phyloP scores from a whole-genome alignment of 192 early-diverging fungal genomes.

The Coemansia reversa region DNA sequence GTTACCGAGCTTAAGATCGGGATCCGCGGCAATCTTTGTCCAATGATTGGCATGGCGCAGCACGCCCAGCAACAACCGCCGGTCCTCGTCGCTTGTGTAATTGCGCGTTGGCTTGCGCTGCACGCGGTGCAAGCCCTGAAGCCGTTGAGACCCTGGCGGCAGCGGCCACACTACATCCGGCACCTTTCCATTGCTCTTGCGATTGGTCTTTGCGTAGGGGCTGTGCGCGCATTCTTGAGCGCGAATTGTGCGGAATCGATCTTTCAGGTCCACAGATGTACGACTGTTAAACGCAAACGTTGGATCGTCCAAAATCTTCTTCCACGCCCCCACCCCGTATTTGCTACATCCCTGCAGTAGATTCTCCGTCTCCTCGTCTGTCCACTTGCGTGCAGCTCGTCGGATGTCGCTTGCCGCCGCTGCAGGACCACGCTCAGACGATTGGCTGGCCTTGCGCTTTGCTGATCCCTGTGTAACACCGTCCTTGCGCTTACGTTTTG shows the following conservation, averaged over 20 bases:
- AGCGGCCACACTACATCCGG: slow-evolving; percentile 56
- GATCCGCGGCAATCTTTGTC: slow-evolving; percentile 52
- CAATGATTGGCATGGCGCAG: slow-evolving; percentile 51
- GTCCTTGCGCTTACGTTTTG: slow-evolving; percentile 45
- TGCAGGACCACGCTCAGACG: slow-evolving; percentile 7
- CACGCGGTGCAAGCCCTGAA: slow-evolving; percentile 51
- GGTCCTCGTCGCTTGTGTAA: slow-evolving; percentile 52
- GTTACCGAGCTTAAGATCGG: slow-evolving; percentile 41
- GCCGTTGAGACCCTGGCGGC: slow-evolving; percentile 51
- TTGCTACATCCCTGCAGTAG: slow-evolving; percentile 45
- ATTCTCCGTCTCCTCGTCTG: slow-evolving; percentile 48
- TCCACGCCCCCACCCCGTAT: slow-evolving; percentile 55
- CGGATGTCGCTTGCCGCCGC: slow-evolving; percentile 20
- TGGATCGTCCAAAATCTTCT: slow-evolving; percentile 52
- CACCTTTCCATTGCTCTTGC: slow-evolving; percentile 33
- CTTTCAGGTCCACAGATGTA: slow-evolving; percentile 54
- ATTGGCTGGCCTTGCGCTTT: slow-evolving; percentile 35
- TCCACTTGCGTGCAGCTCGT: slow-evolving; percentile 50
- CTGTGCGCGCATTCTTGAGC: slow-evolving; percentile 53
- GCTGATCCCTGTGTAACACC: slow-evolving; percentile 13
- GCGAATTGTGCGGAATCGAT: slow-evolving; percentile 53
- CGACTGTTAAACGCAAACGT: slow-evolving; percentile 49
- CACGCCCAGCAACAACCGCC: slow-evolving; percentile 44
- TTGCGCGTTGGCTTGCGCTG: slow-evolving; percentile 55
- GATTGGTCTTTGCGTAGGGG: slow-evolving; percentile 20